Evolutionary conservation across 2,329 filamentous ascomycete species (phyloP).

Genomic region (Calonectria henricotiae): DNA sequence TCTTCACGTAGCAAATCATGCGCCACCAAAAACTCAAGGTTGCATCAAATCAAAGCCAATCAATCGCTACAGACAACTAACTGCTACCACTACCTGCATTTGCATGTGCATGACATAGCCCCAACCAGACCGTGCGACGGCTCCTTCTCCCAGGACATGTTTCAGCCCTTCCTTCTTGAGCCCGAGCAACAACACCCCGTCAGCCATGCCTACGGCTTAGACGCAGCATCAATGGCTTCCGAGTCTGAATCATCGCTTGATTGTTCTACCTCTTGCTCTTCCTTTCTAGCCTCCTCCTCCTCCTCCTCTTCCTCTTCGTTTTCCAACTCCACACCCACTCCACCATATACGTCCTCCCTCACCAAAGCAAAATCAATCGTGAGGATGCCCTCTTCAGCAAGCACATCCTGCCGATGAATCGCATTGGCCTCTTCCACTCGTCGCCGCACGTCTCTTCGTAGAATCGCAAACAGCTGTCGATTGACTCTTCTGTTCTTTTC

Average conservation of each 20-base stretch:
- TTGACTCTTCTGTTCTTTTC: conserved; percentile 16
- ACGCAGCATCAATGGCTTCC: neutral
- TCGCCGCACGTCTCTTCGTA: conserved; percentile 14
- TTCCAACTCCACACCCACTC: neutral
- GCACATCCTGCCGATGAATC: neutral
- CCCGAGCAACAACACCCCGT: conserved; percentile 8
- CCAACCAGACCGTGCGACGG: conserved; percentile 3
- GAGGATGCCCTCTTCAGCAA: conserved; percentile 10
- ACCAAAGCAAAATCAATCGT: conserved; percentile 22
- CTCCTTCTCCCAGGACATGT: conserved; percentile 10
- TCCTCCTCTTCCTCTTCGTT: neutral
- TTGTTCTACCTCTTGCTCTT: neutral
- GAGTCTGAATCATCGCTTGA: neutral
- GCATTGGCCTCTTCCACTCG: conserved; percentile 23
- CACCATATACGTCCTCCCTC: neutral
- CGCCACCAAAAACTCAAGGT: neutral
- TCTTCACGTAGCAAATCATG: conserved; percentile 11
- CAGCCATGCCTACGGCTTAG: conserved; percentile 31
- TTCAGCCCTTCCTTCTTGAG: conserved; percentile 17
- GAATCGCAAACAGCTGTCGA: conserved; percentile 5
- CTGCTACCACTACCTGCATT: neutral
- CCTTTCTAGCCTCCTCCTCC: neutral
- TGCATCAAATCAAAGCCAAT: conserved; percentile 24
- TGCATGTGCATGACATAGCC: conserved; percentile 8
- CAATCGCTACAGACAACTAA: conserved; percentile 27